Conservation (phyloP, 2,329 filamentous ascomycete species). For the Curvularia lunata region DNA sequence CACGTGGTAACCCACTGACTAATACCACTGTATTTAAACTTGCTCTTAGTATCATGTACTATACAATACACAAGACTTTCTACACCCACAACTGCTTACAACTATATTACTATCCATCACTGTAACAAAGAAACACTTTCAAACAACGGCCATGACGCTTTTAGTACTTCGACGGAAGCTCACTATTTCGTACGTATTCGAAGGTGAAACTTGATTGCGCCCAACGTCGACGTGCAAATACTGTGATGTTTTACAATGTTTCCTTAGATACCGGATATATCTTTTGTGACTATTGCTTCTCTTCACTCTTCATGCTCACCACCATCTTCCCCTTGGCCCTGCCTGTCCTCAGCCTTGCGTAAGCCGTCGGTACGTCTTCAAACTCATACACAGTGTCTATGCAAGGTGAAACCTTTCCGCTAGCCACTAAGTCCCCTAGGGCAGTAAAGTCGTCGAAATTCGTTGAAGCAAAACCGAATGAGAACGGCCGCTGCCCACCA, state of each 20-base stretch:
- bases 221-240: too few relatives aligned
- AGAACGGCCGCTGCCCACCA: conserved; percentile 55
- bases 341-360: conserved; percentile 61
- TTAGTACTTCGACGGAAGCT: too few relatives aligned
- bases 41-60: too few relatives aligned
- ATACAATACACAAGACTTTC: too few relatives aligned
- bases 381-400: conserved; percentile 62
- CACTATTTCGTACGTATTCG: too few relatives aligned
- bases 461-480: conserved; percentile 40
- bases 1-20: too few relatives aligned
- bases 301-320: conserved; percentile 19
- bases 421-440: conserved; percentile 60
- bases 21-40: too few relatives aligned
- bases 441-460: conserved; percentile 35
- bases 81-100: too few relatives aligned
- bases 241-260: background rate
- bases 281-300: background rate
- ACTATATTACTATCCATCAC: too few relatives aligned
- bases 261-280: background rate
- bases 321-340: conserved; percentile 65
- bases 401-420: conserved; percentile 63
- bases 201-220: too few relatives aligned
- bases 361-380: conserved; percentile 61
- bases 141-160: too few relatives aligned
- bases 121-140: too few relatives aligned